Conservation (phyloP, 2,329 filamentous ascomycete genomes). For the Clarireedia homoeocarpa region DNA sequence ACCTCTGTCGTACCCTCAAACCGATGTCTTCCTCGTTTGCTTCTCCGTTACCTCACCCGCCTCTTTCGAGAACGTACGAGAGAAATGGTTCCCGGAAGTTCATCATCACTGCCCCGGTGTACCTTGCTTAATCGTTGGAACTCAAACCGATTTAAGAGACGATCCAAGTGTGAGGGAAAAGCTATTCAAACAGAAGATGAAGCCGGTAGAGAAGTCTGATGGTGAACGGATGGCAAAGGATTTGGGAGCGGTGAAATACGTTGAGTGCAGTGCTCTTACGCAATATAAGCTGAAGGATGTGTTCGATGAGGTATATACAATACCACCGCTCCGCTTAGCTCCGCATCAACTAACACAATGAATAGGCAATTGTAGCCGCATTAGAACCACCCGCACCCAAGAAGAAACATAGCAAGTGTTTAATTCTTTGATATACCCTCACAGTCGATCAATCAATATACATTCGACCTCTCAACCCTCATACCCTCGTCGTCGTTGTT, state of each 20-base stretch:
- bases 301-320: conserved; percentile 79
- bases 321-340: neutral
- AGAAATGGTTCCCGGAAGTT: conserved; percentile 99
- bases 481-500: neutral
- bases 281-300: conserved; percentile 99
- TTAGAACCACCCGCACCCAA: conserved; percentile 80
- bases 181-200: conserved; percentile 92
- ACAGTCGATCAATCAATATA: neutral
- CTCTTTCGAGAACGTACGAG: conserved; percentile 97
- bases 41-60: conserved; percentile 97
- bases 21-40: conserved; percentile 97
- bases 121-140: conserved; percentile 94
- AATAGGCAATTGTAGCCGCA: conserved; percentile 86
- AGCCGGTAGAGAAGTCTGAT: conserved; percentile 83
- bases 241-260: conserved; percentile 95
- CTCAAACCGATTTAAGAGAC: conserved; percentile 91
- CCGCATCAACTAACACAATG: conserved; percentile 13
- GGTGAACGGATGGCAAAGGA: conserved; percentile 96
- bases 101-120: conserved; percentile 98
- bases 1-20: conserved; percentile 95
- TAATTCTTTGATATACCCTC: conserved; percentile 47
- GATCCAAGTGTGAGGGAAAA: conserved; percentile 84
- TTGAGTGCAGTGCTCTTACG: conserved; percentile 95
- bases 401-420: conserved; percentile 65
- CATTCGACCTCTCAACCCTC: neutral